Conservation (phyloP, 176 grass and related monocot genomes). For the Musa troglodytarum region DNA sequence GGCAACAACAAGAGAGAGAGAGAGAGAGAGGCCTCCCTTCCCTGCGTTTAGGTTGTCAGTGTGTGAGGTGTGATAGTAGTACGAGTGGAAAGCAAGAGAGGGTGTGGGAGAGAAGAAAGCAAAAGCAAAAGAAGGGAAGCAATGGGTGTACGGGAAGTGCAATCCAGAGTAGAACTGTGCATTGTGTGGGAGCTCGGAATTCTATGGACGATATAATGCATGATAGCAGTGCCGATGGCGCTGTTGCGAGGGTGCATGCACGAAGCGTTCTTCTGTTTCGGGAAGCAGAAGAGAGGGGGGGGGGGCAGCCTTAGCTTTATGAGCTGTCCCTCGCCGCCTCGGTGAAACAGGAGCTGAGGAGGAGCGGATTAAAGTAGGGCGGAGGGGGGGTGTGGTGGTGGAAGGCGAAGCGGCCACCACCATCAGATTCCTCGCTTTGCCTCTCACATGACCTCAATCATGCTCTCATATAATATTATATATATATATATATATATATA, state of each 20-base stretch:
- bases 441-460: neutral
- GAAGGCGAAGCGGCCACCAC: neutral
- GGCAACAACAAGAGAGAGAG: neutral
- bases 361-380: too few species aligned
- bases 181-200: slow-evolving; percentile 7
- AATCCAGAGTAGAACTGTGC: neutral
- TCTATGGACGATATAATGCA: neutral
- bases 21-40: neutral
- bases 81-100: neutral
- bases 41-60: slow-evolving; percentile 6
- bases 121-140: neutral
- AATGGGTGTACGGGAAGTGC: neutral
- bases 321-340: neutral
- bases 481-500: too few species aligned
- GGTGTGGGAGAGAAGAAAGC: too few species aligned
- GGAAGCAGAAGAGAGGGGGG: neutral
- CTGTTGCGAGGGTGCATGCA: neutral
- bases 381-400: neutral
- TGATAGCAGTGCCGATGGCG: neutral
- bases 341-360: too few species aligned
- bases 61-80: neutral
- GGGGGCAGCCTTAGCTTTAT: slow-evolving; percentile 8
- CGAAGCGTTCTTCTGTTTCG: too few species aligned
- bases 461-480: neutral
- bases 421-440: neutral